A percentile compares a stretch with the other conserved stretches of the same genome.
Evolutionary conservation across 129 eudicot species (phyloP).

Genomic region (Erigeron canadensis): DNA sequence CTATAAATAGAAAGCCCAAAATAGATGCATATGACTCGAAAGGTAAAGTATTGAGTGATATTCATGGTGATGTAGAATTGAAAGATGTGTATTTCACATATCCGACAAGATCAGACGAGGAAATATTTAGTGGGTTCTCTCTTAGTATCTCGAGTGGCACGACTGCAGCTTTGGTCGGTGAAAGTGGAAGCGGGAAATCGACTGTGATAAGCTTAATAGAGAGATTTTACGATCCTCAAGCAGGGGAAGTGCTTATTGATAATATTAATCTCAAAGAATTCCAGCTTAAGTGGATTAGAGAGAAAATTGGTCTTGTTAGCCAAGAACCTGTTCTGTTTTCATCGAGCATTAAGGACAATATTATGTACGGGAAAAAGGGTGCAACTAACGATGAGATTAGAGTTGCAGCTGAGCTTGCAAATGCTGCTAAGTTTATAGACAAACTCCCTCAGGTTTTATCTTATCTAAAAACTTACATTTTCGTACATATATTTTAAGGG

Average conservation of each 20-base stretch:
- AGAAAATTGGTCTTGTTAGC: slow-evolving; percentile 72
- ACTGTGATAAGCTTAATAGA: slow-evolving; percentile 69
- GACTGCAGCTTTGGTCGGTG: slow-evolving; percentile 81
- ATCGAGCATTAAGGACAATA: slow-evolving; percentile 68
- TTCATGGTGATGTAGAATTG: slow-evolving; percentile 62
- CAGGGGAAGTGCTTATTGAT: slow-evolving; percentile 45
- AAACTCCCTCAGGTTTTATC: slow-evolving; percentile 40
- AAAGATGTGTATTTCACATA: slow-evolving; percentile 55
- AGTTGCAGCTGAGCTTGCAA: slow-evolving; percentile 29
- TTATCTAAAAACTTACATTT: not conserved
- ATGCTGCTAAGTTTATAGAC: slow-evolving; percentile 72
- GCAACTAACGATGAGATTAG: slow-evolving; percentile 35
- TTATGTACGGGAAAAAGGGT: slow-evolving; percentile 63
- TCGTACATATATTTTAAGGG: too few species aligned
- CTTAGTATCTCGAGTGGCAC: slow-evolving; percentile 56
- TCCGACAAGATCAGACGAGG: slow-evolving; percentile 70
- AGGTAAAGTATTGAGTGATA: slow-evolving; percentile 54
- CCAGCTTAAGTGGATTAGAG: slow-evolving; percentile 78
- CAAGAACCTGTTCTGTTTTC: slow-evolving; percentile 78
- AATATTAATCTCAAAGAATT: slow-evolving; percentile 61
- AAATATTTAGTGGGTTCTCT: slow-evolving; percentile 63
- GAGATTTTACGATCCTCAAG: slow-evolving; percentile 75
- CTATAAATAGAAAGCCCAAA: slow-evolving; percentile 65
- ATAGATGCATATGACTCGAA: slow-evolving; percentile 61
- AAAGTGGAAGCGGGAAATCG: slow-evolving; percentile 83